Evolutionary conservation across 1,139 yeast genomes (phyloP).

Genomic region (Meyerozyma guilliermondii): DNA sequence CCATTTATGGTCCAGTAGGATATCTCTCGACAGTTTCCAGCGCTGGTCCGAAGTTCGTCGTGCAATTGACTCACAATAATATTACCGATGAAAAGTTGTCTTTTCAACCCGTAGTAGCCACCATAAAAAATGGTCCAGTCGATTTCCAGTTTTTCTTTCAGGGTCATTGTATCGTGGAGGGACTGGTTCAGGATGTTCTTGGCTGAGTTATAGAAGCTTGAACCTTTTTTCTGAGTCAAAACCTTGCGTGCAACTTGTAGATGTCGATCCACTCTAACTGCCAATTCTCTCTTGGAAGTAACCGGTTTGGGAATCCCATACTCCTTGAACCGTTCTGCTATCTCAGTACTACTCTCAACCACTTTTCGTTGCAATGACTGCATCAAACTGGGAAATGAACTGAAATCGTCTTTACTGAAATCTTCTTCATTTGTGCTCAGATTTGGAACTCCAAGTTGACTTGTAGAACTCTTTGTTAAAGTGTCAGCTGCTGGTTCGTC

Average conservation of each 20-base stretch:
- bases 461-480: no score
- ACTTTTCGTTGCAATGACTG: constrained; percentile 3
- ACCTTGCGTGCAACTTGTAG: constrained; percentile 34
- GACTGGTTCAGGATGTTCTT: constrained; percentile 32
- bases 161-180: constrained; percentile 38
- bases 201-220: constrained; percentile 49
- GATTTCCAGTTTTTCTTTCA: constrained; percentile 41
- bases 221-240: constrained; percentile 35
- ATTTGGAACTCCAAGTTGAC: neutral
- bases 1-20: constrained; percentile 58
- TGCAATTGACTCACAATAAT: constrained; percentile 25
- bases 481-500: no score
- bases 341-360: constrained; percentile 1
- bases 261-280: constrained; percentile 23
- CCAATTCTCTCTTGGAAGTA: constrained; percentile 19
- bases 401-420: no score
- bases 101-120: constrained; percentile 59
- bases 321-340: constrained; percentile 16
- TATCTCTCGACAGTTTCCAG: constrained; percentile 35
- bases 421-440: constrained; percentile 3
- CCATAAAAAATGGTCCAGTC: constrained; percentile 45
- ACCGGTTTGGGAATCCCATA: constrained; percentile 22
- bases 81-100: constrained; percentile 49
- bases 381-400: neutral
- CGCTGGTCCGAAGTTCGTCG: constrained; percentile 20